Base-by-base conservation (phyloP, 148 eudicot genomes). In the Heliosperma pusillum region DNA sequence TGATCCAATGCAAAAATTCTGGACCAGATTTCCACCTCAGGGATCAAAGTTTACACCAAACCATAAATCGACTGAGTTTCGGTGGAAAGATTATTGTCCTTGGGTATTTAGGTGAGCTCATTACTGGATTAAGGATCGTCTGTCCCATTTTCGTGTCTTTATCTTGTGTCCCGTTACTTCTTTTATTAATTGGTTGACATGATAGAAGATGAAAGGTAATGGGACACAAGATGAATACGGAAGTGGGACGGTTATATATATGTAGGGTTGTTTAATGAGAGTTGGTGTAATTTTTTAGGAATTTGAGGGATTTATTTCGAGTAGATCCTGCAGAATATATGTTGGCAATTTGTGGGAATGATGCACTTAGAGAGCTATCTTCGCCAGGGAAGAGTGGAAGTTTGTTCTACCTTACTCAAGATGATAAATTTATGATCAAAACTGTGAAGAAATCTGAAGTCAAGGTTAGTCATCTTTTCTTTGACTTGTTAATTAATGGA, bases 361-460 rank as follows among this genome's bases (percentile, higher is more conserved):
- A 87, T 80, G 87, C 94, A 20, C 85, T 96, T 7, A 80, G 97
- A 63, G 99, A 96, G 84, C 87, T 96, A 12, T 90, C 97, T 44
- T 92, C 99, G 29, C 99, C 97, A 0, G 99, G 99, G 62, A 95
- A 95, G 83, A 95, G 99, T 82, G 99, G 99, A 61, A 92, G 99
- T 79, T 88, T 80, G 79, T 92, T 96, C 79, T 96, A 92, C 82
- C 82, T 96, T 26, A 90, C 97, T 6, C 97, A 92, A 78, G 99
- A 96, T 68, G 97, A 96, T 77, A 81, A 93, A 70, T 96, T 90
- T 72, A 92, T 96, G 97, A 96, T 96, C n/a, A 96, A 96, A 81
- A 92, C 97, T 50, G 97, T 96, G 73, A 96, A 83, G 88, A 95
- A 92, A 86, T 89, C 93, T 2, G 99, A 95, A 88, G 93, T 89